A percentile compares a stretch with the other conserved stretches of the same genome.
Conservation (phyloP, 768 basidiomycete genomes). For the Suillus subluteus region DNA sequence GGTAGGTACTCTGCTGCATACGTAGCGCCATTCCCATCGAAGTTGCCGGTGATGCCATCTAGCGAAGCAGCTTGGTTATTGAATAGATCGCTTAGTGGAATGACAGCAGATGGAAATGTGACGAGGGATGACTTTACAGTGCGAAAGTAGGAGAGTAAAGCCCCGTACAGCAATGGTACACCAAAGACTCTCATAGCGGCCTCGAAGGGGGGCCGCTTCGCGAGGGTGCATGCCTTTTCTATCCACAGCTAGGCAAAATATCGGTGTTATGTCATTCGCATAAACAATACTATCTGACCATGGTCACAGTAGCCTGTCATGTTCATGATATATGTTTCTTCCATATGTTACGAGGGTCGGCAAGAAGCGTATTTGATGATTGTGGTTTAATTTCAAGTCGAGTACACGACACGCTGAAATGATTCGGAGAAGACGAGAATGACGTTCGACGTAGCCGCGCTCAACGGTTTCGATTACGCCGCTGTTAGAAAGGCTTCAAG, state of each 20-base stretch:
- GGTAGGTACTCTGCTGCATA: constrained; percentile 46
- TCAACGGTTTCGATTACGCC: neutral
- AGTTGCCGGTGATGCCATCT: constrained; percentile 41
- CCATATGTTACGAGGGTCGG: neutral
- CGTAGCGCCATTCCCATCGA: constrained; percentile 43
- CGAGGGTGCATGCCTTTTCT: constrained; percentile 17
- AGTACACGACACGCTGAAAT: neutral
- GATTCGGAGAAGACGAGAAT: neutral
- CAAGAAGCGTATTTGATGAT: neutral
- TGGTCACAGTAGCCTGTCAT: constrained; percentile 5
- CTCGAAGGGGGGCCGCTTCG: constrained; percentile 5
- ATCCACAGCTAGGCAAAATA: constrained; percentile 11
- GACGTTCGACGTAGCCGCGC: neutral
- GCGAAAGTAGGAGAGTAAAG: constrained; percentile 24
- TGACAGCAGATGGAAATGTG: constrained; percentile 35
- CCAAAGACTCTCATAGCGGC: constrained; percentile 21
- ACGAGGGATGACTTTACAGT: constrained; percentile 17
- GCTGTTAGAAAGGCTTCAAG: neutral
- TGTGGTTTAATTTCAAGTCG: neutral
- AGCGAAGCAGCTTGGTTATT: constrained; percentile 50
- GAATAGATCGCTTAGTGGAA: constrained; percentile 38
- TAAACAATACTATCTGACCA: constrained; percentile 20
- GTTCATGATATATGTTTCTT: neutral
- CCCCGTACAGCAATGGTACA: constrained; percentile 26
- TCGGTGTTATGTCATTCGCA: constrained; percentile 7